These are phyloP conservation scores for Pyrrhoderma noxium DNA, from an alignment of 1,284 basidiomycete species.

Conservation along the genomic window DNA sequence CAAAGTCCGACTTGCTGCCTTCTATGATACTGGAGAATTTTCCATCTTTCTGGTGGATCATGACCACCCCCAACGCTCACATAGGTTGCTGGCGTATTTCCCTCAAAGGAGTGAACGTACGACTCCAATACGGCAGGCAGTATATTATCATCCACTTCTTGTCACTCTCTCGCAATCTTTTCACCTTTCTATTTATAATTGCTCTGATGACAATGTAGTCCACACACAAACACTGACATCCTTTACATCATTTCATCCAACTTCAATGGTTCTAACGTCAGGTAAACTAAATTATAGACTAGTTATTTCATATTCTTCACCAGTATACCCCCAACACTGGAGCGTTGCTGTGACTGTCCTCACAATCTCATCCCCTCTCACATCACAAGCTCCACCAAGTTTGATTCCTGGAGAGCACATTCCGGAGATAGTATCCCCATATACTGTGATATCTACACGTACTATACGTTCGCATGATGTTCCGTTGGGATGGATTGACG, in stretches of 20 bases:
- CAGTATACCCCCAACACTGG: conserved; percentile 77
- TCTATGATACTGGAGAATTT: conserved; percentile 64
- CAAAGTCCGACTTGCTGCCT: conserved; percentile 44
- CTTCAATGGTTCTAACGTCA: conserved; percentile 61
- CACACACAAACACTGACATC: conserved; percentile 61
- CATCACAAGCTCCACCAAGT: conserved; percentile 19
- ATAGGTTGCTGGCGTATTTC: conserved; percentile 40
- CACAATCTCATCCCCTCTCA: conserved; percentile 37
- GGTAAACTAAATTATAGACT: conserved; percentile 55
- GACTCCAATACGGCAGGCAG: conserved; percentile 51
- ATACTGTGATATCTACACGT: conserved; percentile 47
- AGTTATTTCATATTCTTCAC: conserved; percentile 61
- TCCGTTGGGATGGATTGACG: conserved; percentile 65
- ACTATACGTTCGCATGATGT: conserved; percentile 62
- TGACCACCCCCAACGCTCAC: conserved; percentile 33
- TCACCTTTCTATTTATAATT: conserved; percentile 59
- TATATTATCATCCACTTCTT: conserved; percentile 70
- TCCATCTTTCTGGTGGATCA: conserved; percentile 47
- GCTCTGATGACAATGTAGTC: conserved; percentile 41
- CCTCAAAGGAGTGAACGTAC: conserved; percentile 31
- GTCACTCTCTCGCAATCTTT: conserved; percentile 61
- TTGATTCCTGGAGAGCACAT: not conserved
- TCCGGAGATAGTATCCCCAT: conserved; percentile 19
- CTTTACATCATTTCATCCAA: conserved; percentile 68
- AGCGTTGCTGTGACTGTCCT: conserved; percentile 71